A percentile compares a stretch with the other conserved stretches of the same genome.
phyloP scores from a whole-genome alignment of 2,329 filamentous ascomycete species.

The Microdochium trichocladiopsis region DNA sequence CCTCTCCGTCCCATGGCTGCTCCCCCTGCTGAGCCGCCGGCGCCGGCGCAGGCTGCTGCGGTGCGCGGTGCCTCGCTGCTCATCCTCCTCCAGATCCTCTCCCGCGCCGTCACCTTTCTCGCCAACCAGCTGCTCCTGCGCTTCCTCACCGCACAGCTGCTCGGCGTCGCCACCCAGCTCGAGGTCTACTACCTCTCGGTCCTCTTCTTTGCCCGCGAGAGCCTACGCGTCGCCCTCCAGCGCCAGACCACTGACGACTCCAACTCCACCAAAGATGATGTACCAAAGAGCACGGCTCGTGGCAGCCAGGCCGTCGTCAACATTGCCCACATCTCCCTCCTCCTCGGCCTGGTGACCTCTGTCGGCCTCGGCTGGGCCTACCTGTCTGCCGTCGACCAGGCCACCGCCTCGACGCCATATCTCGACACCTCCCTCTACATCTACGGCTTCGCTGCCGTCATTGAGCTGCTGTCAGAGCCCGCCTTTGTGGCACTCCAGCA shows the following conservation, averaged over 20 bases:
- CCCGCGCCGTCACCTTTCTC: constrained; percentile 81
- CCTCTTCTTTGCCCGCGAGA: constrained; percentile 92
- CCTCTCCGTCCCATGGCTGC: background rate
- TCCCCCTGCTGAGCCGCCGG: background rate
- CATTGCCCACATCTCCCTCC: constrained; percentile 72
- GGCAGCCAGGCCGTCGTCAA: constrained; percentile 77
- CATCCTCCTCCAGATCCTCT: constrained; percentile 79
- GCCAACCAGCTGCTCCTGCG: constrained; percentile 89
- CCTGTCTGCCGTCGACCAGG: constrained; percentile 40
- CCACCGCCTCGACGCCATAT: constrained; percentile 52
- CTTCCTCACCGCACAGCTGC: constrained; percentile 74
- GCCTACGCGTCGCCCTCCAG: constrained; percentile 84
- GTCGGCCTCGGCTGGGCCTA: constrained; percentile 62
- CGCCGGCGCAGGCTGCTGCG: constrained; percentile 15
- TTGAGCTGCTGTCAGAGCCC: constrained; percentile 82
- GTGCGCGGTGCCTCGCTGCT: constrained; percentile 76
- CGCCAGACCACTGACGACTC: constrained; percentile 45
- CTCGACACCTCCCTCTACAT: constrained; percentile 47
- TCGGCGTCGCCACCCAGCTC: constrained; percentile 82
- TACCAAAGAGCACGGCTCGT: constrained; percentile 15
- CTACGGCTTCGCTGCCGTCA: constrained; percentile 48
- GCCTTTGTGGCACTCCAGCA: constrained; percentile 85
- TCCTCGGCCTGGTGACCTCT: constrained; percentile 60
- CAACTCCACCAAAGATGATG: constrained; percentile 3
- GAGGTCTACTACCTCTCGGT: constrained; percentile 90